Evolutionary conservation across 1,284 basidiomycete genomes (phyloP), one percentile per base, ranked within the genome.

Genomic region (Xerocomus nothofagi): DNA sequence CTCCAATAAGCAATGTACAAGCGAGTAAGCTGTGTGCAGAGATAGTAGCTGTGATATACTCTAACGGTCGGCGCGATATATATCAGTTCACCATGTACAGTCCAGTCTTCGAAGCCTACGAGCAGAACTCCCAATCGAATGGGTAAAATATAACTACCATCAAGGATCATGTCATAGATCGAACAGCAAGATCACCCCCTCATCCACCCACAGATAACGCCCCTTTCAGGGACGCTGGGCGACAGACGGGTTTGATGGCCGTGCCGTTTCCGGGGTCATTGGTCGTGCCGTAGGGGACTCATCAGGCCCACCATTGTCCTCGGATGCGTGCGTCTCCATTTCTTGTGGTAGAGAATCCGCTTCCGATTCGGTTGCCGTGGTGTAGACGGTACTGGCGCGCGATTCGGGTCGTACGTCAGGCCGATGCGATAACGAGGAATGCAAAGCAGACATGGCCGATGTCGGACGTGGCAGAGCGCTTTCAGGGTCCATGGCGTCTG

Each of bases 201-300:
- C n/a, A n/a, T n/a, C n/a, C n/a, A n/a, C n/a, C n/a, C n/a, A 20
- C 11, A 6, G 20, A 39, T 18, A 18, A 39, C 24, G 24, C 17
- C 12, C 26, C 26, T 40, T 18, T 54, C 41, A 55, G 10, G n/a
- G 4, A 46, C 21, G 15, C 30, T 20, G n/a, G 11, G 15, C 30
- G 34, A 47, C 29, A 32, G 37, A 21, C n/a, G 49, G 14, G 8
- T 17, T 38, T n/a, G 26, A 31, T 8, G 57, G 50, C 36, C 60
- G 49, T 24, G 60, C 62, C 23, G 63, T 53, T 14, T 30, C 27
- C 3, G 58, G 53, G 5, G 55, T 63, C 33, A n/a, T 41, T 18
- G 55, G 53, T 33, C 39, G 51, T 9, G 61, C 55, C 17, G 62
- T 62, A n/a, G 15, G 29, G 3, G 43, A 57, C 6, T 44, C 61